phyloP scores from a whole-genome alignment of 257 asterid genomes.

The Nicotiana obtusifolia region DNA sequence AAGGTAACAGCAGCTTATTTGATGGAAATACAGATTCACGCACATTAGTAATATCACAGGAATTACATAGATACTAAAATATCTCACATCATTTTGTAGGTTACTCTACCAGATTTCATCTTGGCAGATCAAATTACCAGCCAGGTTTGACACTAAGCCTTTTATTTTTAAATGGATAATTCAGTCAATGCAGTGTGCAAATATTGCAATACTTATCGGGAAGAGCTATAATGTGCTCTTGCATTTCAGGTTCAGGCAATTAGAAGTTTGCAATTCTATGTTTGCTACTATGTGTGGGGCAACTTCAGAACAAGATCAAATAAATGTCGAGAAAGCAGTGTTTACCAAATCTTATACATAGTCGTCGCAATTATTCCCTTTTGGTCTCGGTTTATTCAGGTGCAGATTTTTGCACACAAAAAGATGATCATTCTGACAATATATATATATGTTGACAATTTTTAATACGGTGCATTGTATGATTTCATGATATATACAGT shows the following conservation, averaged over 20 bases:
- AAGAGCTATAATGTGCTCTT: not conserved
- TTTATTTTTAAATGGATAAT: not conserved
- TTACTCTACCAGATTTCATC: constrained; percentile 69
- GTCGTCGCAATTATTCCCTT: constrained; percentile 58
- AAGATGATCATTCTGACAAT: not conserved
- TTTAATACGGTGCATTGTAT: not conserved
- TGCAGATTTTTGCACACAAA: not conserved
- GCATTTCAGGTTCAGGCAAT: constrained; percentile 64
- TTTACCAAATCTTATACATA: constrained; percentile 33
- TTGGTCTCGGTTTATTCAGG: constrained; percentile 69
- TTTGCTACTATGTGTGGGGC: constrained; percentile 68
- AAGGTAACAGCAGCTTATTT: constrained; percentile 39
- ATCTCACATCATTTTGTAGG: constrained; percentile 30
- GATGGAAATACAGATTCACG: not conserved
- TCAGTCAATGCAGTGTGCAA: not conserved
- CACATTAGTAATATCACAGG: not conserved
- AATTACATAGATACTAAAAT: not conserved
- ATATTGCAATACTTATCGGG: not conserved
- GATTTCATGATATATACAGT: constrained; percentile 23
- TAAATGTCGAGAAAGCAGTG: constrained; percentile 16
- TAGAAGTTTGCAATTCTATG: constrained; percentile 58
- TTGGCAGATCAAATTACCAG: constrained; percentile 96
- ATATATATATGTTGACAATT: not conserved
- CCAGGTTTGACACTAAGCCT: constrained; percentile 45
- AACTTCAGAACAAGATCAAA: constrained; percentile 44